A percentile compares a stretch with the other conserved stretches of the same genome.
Evolutionary conservation across 1,284 basidiomycete genomes (phyloP).

Genomic region (Rhodotorula mucilaginosa): DNA sequence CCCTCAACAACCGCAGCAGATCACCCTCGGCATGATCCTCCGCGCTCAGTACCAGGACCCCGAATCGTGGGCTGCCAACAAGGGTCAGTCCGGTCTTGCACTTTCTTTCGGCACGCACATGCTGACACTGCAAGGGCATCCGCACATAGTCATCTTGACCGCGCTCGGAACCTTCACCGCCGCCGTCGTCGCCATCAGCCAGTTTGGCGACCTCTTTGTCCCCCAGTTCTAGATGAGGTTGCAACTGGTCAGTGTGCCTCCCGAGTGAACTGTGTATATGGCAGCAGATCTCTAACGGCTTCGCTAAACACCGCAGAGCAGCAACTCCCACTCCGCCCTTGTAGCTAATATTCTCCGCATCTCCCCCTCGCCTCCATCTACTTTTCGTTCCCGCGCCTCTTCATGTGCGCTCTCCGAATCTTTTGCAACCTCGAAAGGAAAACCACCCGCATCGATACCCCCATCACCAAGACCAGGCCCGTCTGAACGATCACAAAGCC

Average conservation of each 20-base stretch:
- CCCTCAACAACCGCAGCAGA: conserved; percentile 11
- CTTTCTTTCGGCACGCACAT: background rate
- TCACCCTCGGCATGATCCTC: conserved; percentile 20
- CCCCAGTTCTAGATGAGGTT: conserved; percentile 5
- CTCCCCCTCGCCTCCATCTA: background rate
- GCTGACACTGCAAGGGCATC: too few species aligned
- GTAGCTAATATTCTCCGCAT: background rate
- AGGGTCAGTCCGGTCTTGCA: conserved; percentile 7
- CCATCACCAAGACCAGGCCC: too few species aligned
- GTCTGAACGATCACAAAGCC: too few species aligned
- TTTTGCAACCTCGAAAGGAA: background rate
- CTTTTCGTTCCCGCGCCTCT: background rate
- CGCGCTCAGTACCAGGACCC: conserved; percentile 28
- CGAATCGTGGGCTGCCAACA: conserved; percentile 28
- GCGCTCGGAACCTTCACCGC: conserved; percentile 24
- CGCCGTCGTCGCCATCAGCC: conserved; percentile 25
- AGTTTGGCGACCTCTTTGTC: conserved; percentile 32
- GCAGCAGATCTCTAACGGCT: background rate
- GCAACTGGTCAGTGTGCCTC: background rate
- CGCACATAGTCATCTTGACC: conserved; percentile 8
- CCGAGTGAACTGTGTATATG: background rate
- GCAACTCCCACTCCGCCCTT: background rate
- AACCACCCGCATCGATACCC: too few species aligned
- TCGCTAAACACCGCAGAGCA: background rate
- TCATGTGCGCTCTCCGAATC: background rate